Evolutionary conservation across 331 rosid species (phyloP).

Genomic region (Saraca asoca): DNA sequence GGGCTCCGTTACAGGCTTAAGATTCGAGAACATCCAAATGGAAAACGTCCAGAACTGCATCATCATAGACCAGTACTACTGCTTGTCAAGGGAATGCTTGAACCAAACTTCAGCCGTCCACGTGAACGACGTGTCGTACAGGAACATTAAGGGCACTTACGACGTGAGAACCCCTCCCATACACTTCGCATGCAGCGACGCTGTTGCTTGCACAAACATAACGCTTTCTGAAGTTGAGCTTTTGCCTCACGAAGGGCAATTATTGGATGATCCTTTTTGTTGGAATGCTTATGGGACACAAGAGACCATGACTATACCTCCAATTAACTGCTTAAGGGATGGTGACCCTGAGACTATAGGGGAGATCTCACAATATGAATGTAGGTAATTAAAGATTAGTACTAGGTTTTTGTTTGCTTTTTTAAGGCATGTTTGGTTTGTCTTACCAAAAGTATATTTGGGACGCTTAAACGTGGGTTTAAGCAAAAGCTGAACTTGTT

Average conservation of each 20-base stretch:
- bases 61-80: slow-evolving; percentile 83
- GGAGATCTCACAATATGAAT: slow-evolving; percentile 51
- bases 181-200: slow-evolving; percentile 92
- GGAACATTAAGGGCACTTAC: slow-evolving; percentile 83
- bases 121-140: slow-evolving; percentile 61
- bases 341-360: slow-evolving; percentile 54
- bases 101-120: slow-evolving; percentile 82
- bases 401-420: slow-evolving; percentile 11
- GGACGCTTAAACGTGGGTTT: too few relatives aligned
- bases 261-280: slow-evolving; percentile 83
- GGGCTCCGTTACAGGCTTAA: slow-evolving; percentile 64
- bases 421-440: background rate
- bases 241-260: slow-evolving; percentile 69
- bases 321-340: slow-evolving; percentile 69
- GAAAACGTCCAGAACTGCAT: slow-evolving; percentile 83
- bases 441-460: too few relatives aligned
- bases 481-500: too few relatives aligned
- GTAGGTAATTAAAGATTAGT: slow-evolving; percentile 28
- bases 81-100: slow-evolving; percentile 66
- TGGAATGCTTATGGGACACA: slow-evolving; percentile 93
- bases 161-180: slow-evolving; percentile 86
- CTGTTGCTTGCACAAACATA: slow-evolving; percentile 81
- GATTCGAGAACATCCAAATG: slow-evolving; percentile 81
- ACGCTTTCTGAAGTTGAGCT: slow-evolving; percentile 85
- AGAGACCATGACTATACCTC: slow-evolving; percentile 77